Evolutionary conservation across 768 basidiomycete species (phyloP), one percentile per base, ranked within the genome.

Genomic region (Pleurotus tuber-regium): DNA sequence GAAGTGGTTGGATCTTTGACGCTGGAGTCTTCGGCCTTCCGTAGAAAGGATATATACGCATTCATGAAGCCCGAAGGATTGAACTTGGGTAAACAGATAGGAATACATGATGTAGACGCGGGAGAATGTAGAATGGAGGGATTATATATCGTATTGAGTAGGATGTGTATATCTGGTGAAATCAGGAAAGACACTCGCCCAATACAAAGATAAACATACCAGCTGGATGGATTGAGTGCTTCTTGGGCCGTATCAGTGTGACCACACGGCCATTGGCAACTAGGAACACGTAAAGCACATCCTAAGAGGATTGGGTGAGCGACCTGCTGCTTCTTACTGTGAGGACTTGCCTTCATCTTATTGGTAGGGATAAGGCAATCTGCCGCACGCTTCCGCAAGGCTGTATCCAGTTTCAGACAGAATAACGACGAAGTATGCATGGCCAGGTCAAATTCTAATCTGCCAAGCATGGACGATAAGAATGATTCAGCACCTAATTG

Each of bases 1-100:
- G 54, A 53, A 9, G 50, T 48, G 53, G 56, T 61, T 29, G 30
- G 56, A 41, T 56, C 57, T 39, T 51, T 54, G 5, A 46, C 54
- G 26, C 57, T 48, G 4, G 39, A 50, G 2, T 61, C 63, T 29
- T 71, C 67, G 47, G 75, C 73, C 54, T 72, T 78, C 36, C 79
- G 75, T 23, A 87, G 65, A 64, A 88, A 92, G 2, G 82, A 79
- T 36, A 98, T 79, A 60, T 95, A 97, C 10, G 92, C 89, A 64
- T 99, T 92, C 23, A 96, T 84, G 66, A 98, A 98, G 1, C 87
- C 87, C 4, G 83, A 70, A 0, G 91, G 75, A 61, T 98, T 92
- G 74, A 91, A 98, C 66, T 93, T 94, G 0, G 97, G 96, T 2
- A 99, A 79, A 65, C 97, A 98, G 41, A 99, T 80, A 2, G 97